Evolutionary conservation across 495 filamentous ascomycete species (phyloP).

Genomic region (Arthonia radiata): DNA sequence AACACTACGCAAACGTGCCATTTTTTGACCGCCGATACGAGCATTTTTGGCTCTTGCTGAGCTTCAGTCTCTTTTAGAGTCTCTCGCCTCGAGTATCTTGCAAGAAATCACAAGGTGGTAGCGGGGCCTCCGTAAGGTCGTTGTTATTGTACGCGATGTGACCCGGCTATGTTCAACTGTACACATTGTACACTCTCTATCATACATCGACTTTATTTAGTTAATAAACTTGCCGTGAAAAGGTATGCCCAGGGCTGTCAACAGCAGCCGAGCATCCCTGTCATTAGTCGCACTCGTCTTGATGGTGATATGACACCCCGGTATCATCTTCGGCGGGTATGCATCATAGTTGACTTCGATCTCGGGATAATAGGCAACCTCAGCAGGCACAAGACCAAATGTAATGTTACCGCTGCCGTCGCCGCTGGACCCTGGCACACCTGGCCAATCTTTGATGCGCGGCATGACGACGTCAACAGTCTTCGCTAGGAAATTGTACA

Average conservation of each 20-base stretch:
- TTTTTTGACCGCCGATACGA: too few relatives aligned
- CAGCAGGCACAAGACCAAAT: conserved; percentile 48
- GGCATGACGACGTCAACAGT: conserved; percentile 72
- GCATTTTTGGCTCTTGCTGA: too few relatives aligned
- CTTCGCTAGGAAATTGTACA: conserved; percentile 73
- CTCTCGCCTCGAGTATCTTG: too few relatives aligned
- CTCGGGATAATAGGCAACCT: conserved; percentile 68
- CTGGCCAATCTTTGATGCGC: conserved; percentile 81
- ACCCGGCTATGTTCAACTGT: too few relatives aligned
- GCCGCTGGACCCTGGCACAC: conserved; percentile 48
- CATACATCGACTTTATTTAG: too few relatives aligned
- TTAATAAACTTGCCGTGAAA: conserved; percentile 52
- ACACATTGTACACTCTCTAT: too few relatives aligned
- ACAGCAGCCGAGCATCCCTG: conserved; percentile 65
- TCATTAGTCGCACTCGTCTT: conserved; percentile 79
- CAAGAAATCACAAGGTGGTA: too few relatives aligned
- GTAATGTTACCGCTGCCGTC: conserved; percentile 71
- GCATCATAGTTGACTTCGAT: conserved; percentile 73
- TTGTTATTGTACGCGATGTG: too few relatives aligned
- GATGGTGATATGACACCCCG: conserved; percentile 63
- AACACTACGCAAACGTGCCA: too few relatives aligned
- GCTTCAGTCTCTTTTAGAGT: too few relatives aligned
- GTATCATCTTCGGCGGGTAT: conserved; percentile 83
- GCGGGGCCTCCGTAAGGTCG: too few relatives aligned
- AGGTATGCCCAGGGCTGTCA: conserved; percentile 59